phyloP scores from a whole-genome alignment of 495 filamentous ascomycete genomes.

The Aspergillus sclerotiicarbonarius region DNA sequence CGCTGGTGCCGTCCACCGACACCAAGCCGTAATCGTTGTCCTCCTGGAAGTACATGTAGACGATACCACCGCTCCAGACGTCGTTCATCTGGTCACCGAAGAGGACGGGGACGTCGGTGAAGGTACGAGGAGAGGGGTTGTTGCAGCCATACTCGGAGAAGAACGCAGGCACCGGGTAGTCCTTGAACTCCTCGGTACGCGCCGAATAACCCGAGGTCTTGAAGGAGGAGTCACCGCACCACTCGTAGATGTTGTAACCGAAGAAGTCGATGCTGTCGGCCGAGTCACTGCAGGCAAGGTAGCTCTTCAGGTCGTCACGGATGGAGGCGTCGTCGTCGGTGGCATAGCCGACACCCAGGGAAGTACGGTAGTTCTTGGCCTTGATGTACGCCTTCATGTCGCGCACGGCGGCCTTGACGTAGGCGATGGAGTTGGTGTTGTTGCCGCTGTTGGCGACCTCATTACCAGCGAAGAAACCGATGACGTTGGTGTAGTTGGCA shows the following conservation, averaged over 20 bases:
- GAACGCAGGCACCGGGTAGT: conserved; percentile 91
- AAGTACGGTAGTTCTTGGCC: conserved; percentile 63
- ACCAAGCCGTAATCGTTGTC: conserved; percentile 89
- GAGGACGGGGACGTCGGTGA: conserved; percentile 80
- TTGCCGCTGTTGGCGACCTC: conserved; percentile 84
- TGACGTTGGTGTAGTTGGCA: conserved; percentile 76
- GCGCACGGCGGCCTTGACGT: conserved; percentile 95
- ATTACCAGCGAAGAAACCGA: conserved; percentile 98
- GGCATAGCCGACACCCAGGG: conserved; percentile 88
- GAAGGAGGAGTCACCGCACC: conserved; percentile 85
- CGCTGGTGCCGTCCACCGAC: conserved; percentile 51
- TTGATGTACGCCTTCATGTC: conserved; percentile 95
- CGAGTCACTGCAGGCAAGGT: conserved; percentile 84
- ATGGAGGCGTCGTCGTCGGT: conserved; percentile 87
- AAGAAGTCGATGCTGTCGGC: conserved; percentile 83
- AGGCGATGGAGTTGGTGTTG: conserved; percentile 86
- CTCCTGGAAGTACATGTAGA: conserved; percentile 98
- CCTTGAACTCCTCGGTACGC: conserved; percentile 77
- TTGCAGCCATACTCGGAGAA: conserved; percentile 99
- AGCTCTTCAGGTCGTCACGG: conserved; percentile 73
- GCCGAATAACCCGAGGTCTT: conserved; percentile 71
- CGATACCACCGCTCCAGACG: conserved; percentile 92
- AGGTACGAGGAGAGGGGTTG: conserved; percentile 68
- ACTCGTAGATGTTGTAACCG: conserved; percentile 99
- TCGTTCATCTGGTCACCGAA: conserved; percentile 77